Conservation (phyloP, 2,329 filamentous ascomycete genomes). For the Purpureocillium lavendulum region DNA sequence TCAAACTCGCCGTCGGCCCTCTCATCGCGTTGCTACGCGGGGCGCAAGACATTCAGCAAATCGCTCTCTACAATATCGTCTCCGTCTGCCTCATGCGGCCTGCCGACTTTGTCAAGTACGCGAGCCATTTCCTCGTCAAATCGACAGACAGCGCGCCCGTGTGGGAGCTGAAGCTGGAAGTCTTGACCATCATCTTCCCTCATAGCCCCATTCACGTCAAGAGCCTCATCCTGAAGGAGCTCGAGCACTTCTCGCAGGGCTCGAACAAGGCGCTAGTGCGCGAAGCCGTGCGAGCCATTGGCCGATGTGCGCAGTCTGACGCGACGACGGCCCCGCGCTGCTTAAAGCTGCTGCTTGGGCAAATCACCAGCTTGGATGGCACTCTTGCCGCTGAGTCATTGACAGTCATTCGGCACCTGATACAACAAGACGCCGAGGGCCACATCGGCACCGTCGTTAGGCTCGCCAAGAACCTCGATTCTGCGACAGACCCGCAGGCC, state of each 20-base stretch:
- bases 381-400: constrained; percentile 85
- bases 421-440: constrained; percentile 76
- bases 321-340: constrained; percentile 65
- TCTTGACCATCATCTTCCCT: constrained; percentile 85
- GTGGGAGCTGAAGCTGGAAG: constrained; percentile 86
- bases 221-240: constrained; percentile 79
- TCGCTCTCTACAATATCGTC: constrained; percentile 90
- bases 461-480: constrained; percentile 84
- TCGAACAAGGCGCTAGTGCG: constrained; percentile 69
- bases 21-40: constrained; percentile 78
- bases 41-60: constrained; percentile 78
- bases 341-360: constrained; percentile 71
- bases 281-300: constrained; percentile 87
- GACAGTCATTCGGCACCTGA: constrained; percentile 90
- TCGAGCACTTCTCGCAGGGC: constrained; percentile 83
- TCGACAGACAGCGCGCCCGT: constrained; percentile 71
- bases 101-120: constrained; percentile 75
- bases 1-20: constrained; percentile 70
- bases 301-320: constrained; percentile 80
- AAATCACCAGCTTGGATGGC: constrained; percentile 82
- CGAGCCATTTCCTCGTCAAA: constrained; percentile 81
- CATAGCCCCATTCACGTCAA: constrained; percentile 68
- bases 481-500: constrained; percentile 77
- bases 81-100: constrained; percentile 76
- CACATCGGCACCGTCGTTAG: constrained; percentile 82